Percentiles rank a stretch among this genome's conserved stretches.
Conservation (phyloP, 2,329 filamentous ascomycete genomes). For the Fusarium solani-melongenae region DNA sequence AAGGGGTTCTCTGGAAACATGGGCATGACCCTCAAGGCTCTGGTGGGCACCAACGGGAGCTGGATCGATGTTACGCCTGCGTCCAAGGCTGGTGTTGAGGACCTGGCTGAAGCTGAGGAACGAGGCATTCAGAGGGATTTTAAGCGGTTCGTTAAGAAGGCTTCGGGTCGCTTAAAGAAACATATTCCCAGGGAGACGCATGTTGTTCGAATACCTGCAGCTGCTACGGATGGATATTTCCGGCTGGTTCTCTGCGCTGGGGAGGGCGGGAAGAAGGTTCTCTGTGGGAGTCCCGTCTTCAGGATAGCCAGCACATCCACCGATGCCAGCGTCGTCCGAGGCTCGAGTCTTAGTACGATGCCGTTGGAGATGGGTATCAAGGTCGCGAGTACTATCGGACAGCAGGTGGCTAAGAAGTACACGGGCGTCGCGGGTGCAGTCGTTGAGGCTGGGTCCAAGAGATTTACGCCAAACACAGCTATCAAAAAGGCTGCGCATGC, state of each 20-base stretch:
- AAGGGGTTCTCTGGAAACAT: slow-evolving; percentile 76
- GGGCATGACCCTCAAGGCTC: slow-evolving; percentile 73
- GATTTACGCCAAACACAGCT: slow-evolving; percentile 46
- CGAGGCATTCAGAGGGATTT: slow-evolving; percentile 76
- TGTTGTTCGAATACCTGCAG: slow-evolving; percentile 71
- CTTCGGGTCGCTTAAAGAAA: slow-evolving; percentile 54
- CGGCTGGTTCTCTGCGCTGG: slow-evolving; percentile 71
- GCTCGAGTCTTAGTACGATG: slow-evolving; percentile 72
- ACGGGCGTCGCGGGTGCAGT: slow-evolving; percentile 51
- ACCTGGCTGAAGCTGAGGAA: slow-evolving; percentile 68
- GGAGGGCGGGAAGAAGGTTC: slow-evolving; percentile 58
- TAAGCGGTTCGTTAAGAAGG: slow-evolving; percentile 69
- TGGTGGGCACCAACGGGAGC: slow-evolving; percentile 66
- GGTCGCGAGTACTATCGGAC: slow-evolving; percentile 62
- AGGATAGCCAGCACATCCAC: slow-evolving; percentile 74
- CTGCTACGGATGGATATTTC: slow-evolving; percentile 74
- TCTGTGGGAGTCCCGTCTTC: slow-evolving; percentile 76
- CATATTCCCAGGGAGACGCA: slow-evolving; percentile 71
- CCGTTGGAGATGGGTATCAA: slow-evolving; percentile 74
- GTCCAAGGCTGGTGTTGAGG: slow-evolving; percentile 55
- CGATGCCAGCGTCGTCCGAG: slow-evolving; percentile 70
- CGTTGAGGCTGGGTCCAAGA: slow-evolving; percentile 55
- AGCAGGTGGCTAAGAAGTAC: slow-evolving; percentile 57
- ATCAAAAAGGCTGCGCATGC: slow-evolving; percentile 54
- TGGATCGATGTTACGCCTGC: slow-evolving; percentile 78